These are phyloP conservation scores for Leccinum variicolor DNA, from an alignment of 768 basidiomycete species.

Conservation along the genomic window DNA sequence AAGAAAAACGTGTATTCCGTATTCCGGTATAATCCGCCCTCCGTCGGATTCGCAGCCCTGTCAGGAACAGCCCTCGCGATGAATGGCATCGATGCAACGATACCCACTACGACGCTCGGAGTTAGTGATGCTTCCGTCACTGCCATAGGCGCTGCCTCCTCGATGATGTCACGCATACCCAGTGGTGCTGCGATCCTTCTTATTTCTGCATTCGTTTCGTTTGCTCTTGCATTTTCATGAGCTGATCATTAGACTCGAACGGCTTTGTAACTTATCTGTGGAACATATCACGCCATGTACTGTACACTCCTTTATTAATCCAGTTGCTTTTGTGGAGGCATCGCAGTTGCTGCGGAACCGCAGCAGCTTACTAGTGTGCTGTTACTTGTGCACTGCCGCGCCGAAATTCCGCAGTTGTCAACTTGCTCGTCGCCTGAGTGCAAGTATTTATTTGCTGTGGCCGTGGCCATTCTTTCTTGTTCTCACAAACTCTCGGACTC, in stretches of 20 bases:
- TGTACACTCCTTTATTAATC: not conserved
- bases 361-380: not conserved
- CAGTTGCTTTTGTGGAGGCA: no score
- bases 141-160: conserved; percentile 9
- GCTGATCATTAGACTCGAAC: not conserved
- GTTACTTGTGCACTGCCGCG: not conserved
- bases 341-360: not conserved
- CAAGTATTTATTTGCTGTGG: not conserved
- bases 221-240: conserved; percentile 5
- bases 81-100: conserved; percentile 21
- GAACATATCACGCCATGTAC: not conserved
- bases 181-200: not conserved
- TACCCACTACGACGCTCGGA: conserved; percentile 25
- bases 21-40: conserved; percentile 44
- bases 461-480: not conserved
- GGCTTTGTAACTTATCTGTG: not conserved
- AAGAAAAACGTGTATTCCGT: conserved; percentile 59
- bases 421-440: not conserved
- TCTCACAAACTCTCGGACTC: not conserved
- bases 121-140: conserved; percentile 12
- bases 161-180: not conserved
- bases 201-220: conserved; percentile 9
- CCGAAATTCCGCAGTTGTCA: conserved; percentile 4
- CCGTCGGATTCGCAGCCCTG: conserved; percentile 49
- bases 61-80: conserved; percentile 27